Base-by-base conservation (phyloP, 192 early-diverging fungal genomes). In the Backusella psychrophila region DNA sequence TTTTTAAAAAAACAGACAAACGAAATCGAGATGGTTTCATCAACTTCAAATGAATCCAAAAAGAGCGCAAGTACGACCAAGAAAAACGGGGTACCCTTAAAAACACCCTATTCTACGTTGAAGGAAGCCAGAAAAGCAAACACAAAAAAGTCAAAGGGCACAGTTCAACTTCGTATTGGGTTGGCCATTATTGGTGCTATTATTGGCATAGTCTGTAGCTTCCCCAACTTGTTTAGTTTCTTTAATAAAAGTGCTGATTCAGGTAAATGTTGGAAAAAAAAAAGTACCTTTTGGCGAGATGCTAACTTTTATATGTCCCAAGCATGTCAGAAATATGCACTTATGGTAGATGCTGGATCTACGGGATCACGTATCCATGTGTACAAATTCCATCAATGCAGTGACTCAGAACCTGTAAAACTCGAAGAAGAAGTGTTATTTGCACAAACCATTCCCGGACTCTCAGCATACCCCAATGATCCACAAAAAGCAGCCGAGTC, bases 351-450 rank as follows among this genome's bases (percentile, higher is more conserved):
- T 75, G 95, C 95, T 12, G 95, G 95, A 4, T 95, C 93, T 4
- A 94, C 95, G 3, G 95, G 94, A 46, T 95, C 94, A 3, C 92
- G 95, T 34, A 92, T 96, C 78, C 95, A 96, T 80, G 92, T 96
- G 34, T 96, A 95, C 86, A 86, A 87, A 74, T 96, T 96, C 87
- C 90, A 93, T 82, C 90, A 93, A 82, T 95, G 94, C 83, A 59
- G 4, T 21, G 86, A 89, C 72, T 73, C 79, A 39, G 78, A 82
- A n/a, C 90, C 93, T 7, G 35, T 73, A 14, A 84, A 86, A 33
- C 84, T 96, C 29, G 91, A 96, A 49, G 84, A 92, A 75, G 81
- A 82, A 76, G 93, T 93, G 79, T 78, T 92, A 21, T 96, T 96
- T 81, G 81, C 89, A 63, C 90, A 92, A 70, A 82, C 87, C 56